phyloP scores from a whole-genome alignment of 208 protist species.

The Trypanosoma platydactyli region DNA sequence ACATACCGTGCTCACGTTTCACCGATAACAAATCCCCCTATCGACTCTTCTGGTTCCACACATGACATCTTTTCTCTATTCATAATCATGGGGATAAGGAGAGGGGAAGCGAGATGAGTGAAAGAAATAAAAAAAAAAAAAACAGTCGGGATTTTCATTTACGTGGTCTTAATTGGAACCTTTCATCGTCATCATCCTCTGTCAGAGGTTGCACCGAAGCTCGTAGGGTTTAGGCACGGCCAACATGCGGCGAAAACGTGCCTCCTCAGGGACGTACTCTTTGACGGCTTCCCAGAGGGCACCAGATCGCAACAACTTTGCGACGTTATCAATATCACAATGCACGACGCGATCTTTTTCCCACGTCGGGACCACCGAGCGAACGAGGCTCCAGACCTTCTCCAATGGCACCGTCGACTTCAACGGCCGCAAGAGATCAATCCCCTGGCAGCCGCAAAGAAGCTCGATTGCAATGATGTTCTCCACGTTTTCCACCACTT shows the following conservation, averaged over 20 bases:
- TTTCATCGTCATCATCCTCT: constrained; percentile 14
- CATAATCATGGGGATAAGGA: too few species aligned
- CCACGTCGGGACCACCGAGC: constrained; percentile 40
- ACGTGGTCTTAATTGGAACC: constrained; percentile 2
- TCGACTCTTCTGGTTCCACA: too few species aligned
- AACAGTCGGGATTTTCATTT: constrained; percentile 3
- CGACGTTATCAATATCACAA: constrained; percentile 59
- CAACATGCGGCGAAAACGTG: constrained; percentile 4
- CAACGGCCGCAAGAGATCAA: constrained; percentile 76
- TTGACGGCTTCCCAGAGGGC: constrained; percentile 26
- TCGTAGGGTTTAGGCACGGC: constrained; percentile 16
- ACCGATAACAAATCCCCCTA: too few species aligned
- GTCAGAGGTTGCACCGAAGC: constrained; percentile 27
- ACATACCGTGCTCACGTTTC: too few species aligned
- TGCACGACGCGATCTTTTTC: constrained; percentile 65
- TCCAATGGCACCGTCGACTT: constrained; percentile 58
- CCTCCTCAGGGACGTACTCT: constrained; percentile 20
- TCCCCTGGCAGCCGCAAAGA: constrained; percentile 63
- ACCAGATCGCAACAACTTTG: constrained; percentile 39
- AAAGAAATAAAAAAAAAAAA: too few species aligned
- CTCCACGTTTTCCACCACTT: constrained; percentile 81
- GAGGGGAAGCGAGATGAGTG: too few species aligned
- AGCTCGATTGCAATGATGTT: constrained; percentile 84
- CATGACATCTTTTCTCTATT: too few species aligned
- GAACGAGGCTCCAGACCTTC: constrained; percentile 55